These are phyloP conservation scores for Discostella stelligera DNA, from an alignment of 352 stramenopile genomes.

Conservation along the genomic window DNA sequence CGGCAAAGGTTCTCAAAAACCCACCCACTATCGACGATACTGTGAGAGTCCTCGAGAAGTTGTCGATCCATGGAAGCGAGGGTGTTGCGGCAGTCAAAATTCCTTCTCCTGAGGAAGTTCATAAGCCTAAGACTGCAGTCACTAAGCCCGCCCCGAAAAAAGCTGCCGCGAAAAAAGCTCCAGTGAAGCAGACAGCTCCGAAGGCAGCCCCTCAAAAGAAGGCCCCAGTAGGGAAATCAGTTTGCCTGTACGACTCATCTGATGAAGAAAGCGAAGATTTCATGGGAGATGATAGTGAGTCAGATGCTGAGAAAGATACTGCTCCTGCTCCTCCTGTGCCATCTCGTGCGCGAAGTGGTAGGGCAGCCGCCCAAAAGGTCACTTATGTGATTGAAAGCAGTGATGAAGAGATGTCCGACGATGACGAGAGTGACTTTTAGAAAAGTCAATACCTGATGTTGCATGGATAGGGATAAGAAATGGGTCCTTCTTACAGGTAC, in stretches of 20 bases:
- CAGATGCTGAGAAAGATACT: slow-evolving; percentile 14
- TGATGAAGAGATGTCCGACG: slow-evolving; percentile 19
- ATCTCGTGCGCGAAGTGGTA: slow-evolving; percentile 22
- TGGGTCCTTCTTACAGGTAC: too few species aligned
- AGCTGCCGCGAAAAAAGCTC: slow-evolving; percentile 5
- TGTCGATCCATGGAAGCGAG: slow-evolving; percentile 2
- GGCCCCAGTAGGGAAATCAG: slow-evolving; percentile 5
- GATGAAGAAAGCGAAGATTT: slow-evolving; percentile 41
- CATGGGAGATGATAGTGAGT: slow-evolving; percentile 22
- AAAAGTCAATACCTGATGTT: neutral
- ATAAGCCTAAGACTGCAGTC: too few species aligned
- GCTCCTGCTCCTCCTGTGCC: slow-evolving; percentile 16
- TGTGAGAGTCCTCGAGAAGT: slow-evolving; percentile 12
- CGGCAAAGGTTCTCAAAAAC: neutral
- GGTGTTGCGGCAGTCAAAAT: neutral
- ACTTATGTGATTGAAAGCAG: slow-evolving; percentile 31
- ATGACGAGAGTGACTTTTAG: slow-evolving; percentile 24
- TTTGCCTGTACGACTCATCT: slow-evolving; percentile 25
- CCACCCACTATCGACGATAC: slow-evolving; percentile 11
- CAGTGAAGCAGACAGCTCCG: slow-evolving; percentile 9
- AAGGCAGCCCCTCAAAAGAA: slow-evolving; percentile 17
- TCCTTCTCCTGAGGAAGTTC: neutral
- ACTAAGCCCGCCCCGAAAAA: slow-evolving; percentile 7
- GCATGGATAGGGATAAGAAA: neutral
- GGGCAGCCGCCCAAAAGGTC: slow-evolving; percentile 21